Evolutionary conservation across 1,284 basidiomycete species (phyloP).

Genomic region (Cryptococcus floricola): DNA sequence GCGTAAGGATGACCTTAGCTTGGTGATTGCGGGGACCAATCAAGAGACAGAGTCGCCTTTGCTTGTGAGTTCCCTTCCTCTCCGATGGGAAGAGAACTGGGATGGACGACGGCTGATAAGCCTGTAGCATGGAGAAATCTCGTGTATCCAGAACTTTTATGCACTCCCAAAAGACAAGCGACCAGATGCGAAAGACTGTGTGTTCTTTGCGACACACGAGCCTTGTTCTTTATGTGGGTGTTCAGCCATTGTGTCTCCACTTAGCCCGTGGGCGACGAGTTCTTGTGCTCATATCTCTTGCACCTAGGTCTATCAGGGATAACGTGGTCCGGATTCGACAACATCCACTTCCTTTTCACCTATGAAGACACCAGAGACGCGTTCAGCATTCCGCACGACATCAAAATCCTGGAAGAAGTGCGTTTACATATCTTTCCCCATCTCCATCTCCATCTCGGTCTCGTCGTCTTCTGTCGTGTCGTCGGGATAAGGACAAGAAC

Average conservation of each 20-base stretch:
- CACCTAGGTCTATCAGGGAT: conserved; percentile 28
- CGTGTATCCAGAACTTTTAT: conserved; percentile 30
- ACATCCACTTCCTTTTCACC: conserved; percentile 29
- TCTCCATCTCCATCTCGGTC: not conserved
- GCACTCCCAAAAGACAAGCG: conserved; percentile 13
- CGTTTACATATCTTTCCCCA: not conserved
- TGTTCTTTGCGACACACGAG: conserved; percentile 35
- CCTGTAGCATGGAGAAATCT: conserved; percentile 30
- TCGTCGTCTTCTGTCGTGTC: not conserved
- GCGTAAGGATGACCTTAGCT: conserved; percentile 24
- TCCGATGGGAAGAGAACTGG: not conserved
- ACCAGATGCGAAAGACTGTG: conserved; percentile 23
- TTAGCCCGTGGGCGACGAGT: not conserved
- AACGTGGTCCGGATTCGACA: conserved; percentile 35
- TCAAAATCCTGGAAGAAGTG: conserved; percentile 28
- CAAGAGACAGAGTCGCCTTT: conserved; percentile 25
- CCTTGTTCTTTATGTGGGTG: conserved; percentile 34
- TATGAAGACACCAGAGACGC: conserved; percentile 29
- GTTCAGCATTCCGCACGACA: conserved; percentile 33
- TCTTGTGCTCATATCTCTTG: not conserved
- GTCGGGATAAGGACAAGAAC: not conserved
- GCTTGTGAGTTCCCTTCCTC: conserved; percentile 12
- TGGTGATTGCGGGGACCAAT: conserved; percentile 29
- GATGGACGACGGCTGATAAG: not conserved
- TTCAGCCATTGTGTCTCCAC: not conserved